phyloP scores from a whole-genome alignment of 352 stramenopile species.

The Phytophthora brassicae region DNA sequence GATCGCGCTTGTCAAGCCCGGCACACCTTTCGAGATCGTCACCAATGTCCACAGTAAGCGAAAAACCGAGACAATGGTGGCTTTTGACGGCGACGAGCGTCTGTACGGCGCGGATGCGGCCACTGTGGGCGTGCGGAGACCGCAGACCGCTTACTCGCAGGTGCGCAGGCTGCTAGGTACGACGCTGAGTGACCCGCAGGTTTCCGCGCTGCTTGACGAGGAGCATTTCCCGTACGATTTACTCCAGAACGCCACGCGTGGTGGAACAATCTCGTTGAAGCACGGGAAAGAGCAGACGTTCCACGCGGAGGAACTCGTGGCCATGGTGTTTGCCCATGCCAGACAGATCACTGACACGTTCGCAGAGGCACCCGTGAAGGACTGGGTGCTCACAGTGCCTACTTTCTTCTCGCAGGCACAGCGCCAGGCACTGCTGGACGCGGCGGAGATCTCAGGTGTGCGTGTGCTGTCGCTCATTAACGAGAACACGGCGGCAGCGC shows the following conservation, averaged over 20 bases:
- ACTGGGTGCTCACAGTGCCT: constrained; percentile 97
- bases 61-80: constrained; percentile 95
- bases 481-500: constrained; percentile 96
- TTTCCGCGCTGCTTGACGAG: constrained; percentile 55
- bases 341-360: constrained; percentile 79
- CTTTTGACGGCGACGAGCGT: constrained; percentile 90
- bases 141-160: constrained; percentile 88
- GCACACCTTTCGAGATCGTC: constrained; percentile 96
- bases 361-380: constrained; percentile 74
- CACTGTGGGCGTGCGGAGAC: constrained; percentile 90
- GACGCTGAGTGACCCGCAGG: constrained; percentile 72
- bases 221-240: constrained; percentile 84
- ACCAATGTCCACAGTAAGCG: constrained; percentile 98
- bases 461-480: constrained; percentile 97
- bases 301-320: constrained; percentile 94
- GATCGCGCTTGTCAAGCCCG: constrained; percentile 88
- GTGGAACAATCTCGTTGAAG: constrained; percentile 61
- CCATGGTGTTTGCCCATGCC: constrained; percentile 95
- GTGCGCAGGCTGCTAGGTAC: constrained; percentile 91
- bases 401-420: constrained; percentile 95
- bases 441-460: constrained; percentile 93
- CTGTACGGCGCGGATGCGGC: constrained; percentile 96
- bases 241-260: constrained; percentile 80
- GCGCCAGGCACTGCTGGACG: constrained; percentile 93
- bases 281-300: constrained; percentile 68